These are phyloP conservation scores for Puccinia novopanici DNA, from an alignment of 1,284 basidiomycete species.

Conservation along the genomic window DNA sequence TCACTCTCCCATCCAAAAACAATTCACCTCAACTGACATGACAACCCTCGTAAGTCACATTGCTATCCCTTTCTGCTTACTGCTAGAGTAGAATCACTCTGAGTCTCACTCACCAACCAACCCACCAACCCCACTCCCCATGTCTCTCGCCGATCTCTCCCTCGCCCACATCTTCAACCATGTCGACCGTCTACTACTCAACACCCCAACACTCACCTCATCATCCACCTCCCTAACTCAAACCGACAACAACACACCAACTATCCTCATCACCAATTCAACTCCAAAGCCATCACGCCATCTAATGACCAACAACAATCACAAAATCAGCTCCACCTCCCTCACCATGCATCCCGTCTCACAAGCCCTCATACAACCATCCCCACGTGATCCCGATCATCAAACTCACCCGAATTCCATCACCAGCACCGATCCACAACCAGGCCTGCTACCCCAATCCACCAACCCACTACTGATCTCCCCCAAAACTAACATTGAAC, in stretches of 20 bases:
- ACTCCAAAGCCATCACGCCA: background rate
- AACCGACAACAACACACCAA: background rate
- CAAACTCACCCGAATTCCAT: no score
- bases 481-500: no score
- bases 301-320: background rate
- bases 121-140: background rate
- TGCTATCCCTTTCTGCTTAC: no score
- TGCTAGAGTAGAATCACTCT: no score
- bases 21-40: no score
- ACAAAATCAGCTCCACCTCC: background rate
- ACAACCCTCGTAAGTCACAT: no score
- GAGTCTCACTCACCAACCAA: no score
- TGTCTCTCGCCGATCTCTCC: conserved; percentile 12
- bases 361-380: background rate
- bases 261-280: background rate
- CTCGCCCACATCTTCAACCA: background rate
- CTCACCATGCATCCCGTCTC: background rate
- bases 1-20: no score
- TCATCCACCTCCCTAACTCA: no score
- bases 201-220: background rate
- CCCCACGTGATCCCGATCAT: no score
- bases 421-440: background rate
- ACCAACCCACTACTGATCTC: background rate
- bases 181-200: background rate
- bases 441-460: background rate